Conservation (phyloP, 139 green algal genomes). For the Chlorella ohadii region DNA sequence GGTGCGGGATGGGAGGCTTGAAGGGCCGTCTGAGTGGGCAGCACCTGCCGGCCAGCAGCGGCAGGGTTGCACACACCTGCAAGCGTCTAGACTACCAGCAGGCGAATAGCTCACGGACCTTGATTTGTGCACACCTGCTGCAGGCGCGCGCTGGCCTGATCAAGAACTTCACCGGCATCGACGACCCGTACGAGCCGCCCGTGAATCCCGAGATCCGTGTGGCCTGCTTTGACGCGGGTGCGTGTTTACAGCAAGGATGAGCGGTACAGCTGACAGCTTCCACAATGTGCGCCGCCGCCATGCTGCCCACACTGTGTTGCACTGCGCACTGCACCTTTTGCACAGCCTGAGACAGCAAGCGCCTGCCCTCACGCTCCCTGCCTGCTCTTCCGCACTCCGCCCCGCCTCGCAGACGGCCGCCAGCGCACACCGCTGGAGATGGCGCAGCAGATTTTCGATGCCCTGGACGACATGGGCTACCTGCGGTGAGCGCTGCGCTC, state of each 20-base stretch:
- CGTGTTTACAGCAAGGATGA: background rate
- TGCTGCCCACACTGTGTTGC: background rate
- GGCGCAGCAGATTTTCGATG: slow-evolving; percentile 21
- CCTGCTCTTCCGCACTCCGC: no score
- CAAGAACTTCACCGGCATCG: slow-evolving; percentile 85
- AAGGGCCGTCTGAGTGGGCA: no score
- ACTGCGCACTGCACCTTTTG: no score
- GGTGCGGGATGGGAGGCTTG: background rate
- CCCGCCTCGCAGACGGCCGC: slow-evolving; percentile 12
- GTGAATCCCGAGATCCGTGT: slow-evolving; percentile 6
- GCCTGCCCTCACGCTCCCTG: no score
- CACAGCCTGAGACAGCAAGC: no score
- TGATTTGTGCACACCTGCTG: no score
- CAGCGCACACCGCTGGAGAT: slow-evolving; percentile 20
- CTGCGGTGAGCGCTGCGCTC: background rate
- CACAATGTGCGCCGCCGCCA: background rate
- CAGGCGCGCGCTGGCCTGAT: slow-evolving; percentile 88
- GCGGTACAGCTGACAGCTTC: background rate
- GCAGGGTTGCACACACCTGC: no score
- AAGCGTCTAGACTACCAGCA: no score
- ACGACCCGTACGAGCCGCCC: slow-evolving; percentile 43
- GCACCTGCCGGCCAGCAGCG: no score
- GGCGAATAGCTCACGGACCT: no score
- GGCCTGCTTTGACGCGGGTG: background rate
- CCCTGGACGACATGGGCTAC: slow-evolving; percentile 35